Conservation (phyloP, 768 basidiomycete species). For the Xerocomellus amylosporus region DNA sequence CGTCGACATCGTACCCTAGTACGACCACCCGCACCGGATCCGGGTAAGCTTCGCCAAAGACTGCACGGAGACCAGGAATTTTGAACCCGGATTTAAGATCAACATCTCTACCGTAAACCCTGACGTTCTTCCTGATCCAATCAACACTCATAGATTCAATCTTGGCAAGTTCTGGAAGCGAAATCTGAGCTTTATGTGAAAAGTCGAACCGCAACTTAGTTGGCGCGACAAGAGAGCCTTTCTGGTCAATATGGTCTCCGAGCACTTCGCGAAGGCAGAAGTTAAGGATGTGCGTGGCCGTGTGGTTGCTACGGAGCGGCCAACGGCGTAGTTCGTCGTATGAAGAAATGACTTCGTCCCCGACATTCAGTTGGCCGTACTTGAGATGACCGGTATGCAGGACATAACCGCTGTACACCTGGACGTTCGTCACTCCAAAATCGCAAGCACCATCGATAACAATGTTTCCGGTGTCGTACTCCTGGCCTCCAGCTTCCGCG, state of each 20-base stretch:
- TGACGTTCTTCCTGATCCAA: constrained; percentile 89
- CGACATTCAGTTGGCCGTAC: constrained; percentile 79
- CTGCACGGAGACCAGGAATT: constrained; percentile 93
- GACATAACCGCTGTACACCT: constrained; percentile 93
- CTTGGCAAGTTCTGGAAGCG: constrained; percentile 68
- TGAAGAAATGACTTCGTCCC: constrained; percentile 79
- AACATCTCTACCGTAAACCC: constrained; percentile 86
- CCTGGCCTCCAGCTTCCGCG: constrained; percentile 96
- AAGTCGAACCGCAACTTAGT: constrained; percentile 98
- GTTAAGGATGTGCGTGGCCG: constrained; percentile 98
- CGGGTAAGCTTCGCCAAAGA: constrained; percentile 97
- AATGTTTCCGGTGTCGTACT: constrained; percentile 94
- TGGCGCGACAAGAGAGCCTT: constrained; percentile 94
- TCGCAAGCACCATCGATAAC: constrained; percentile 88
- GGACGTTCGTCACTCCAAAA: constrained; percentile 92
- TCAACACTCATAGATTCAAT: constrained; percentile 83
- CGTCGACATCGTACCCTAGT: constrained; percentile 82
- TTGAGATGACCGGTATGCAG: constrained; percentile 88
- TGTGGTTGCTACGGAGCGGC: constrained; percentile 97
- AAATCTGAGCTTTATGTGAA: constrained; percentile 88
- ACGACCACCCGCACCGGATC: constrained; percentile 96
- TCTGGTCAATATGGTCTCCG: constrained; percentile 97
- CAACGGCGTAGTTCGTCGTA: constrained; percentile 97
- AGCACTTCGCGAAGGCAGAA: constrained; percentile 88
- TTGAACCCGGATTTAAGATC: constrained; percentile 72